Conservation (phyloP, 352 stramenopile species). For the Globisporangium cederbergense region DNA sequence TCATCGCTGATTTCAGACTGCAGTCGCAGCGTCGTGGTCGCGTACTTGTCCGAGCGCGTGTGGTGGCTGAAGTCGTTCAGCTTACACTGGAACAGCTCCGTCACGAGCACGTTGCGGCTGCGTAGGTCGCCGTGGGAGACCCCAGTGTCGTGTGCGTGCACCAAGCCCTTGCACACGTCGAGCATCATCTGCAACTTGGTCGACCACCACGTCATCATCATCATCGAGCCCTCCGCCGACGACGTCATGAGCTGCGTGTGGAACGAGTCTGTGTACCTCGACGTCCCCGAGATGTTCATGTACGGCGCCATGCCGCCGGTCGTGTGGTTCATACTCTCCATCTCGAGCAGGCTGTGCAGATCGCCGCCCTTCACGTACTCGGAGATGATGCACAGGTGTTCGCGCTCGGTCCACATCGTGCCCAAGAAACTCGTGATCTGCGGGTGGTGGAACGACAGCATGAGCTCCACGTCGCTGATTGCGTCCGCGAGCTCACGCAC, state of each 20-base stretch:
- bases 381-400: conserved; percentile 66
- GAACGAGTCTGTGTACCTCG: conserved; percentile 6
- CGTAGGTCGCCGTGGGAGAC: conserved; percentile 62
- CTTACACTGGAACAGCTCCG: conserved; percentile 50
- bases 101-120: conserved; percentile 68
- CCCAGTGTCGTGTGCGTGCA: conserved; percentile 46
- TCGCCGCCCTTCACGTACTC: conserved; percentile 66
- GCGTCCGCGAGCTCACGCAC: conserved; percentile 57
- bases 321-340: conserved; percentile 36
- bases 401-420: conserved; percentile 61
- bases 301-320: conserved; percentile 2
- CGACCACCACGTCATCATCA: conserved; percentile 27
- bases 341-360: conserved; percentile 48
- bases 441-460: conserved; percentile 51
- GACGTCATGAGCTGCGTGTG: conserved; percentile 16
- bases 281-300: conserved; percentile 1
- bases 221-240: conserved; percentile 16
- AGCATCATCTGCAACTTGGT: conserved; percentile 56
- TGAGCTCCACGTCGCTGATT: conserved; percentile 69
- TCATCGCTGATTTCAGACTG: conserved; percentile 17
- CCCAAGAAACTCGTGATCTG: conserved; percentile 69
- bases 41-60: conserved; percentile 28
- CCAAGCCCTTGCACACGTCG: conserved; percentile 52
- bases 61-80: conserved; percentile 52
- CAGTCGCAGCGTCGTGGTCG: conserved; percentile 15